These are phyloP conservation scores for Saccharomycopsis oosterbeekiorum DNA, from an alignment of 805 yeast species.

Conservation along the genomic window DNA sequence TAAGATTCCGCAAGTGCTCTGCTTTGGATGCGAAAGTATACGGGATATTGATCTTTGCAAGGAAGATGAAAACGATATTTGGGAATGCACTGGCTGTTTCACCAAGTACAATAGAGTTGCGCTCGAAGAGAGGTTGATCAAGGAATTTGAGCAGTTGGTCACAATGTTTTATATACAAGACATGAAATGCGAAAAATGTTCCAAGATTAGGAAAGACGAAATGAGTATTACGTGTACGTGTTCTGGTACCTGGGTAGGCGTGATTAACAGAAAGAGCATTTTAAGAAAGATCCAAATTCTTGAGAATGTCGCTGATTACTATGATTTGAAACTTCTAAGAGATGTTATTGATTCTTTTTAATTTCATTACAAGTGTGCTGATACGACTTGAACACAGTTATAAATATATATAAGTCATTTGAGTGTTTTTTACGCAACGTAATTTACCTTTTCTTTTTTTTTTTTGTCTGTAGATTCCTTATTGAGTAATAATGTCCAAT, in stretches of 20 bases:
- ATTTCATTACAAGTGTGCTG: not conserved
- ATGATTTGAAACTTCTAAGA: conserved; percentile 48
- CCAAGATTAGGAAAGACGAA: conserved; percentile 52
- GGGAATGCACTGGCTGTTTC: conserved; percentile 62
- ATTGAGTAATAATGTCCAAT: too few relatives aligned
- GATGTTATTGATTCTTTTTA: conserved; percentile 18
- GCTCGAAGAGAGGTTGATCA: conserved; percentile 71
- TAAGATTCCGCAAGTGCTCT: conserved; percentile 55
- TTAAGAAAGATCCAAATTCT: conserved; percentile 38
- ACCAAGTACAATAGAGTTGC: conserved; percentile 53
- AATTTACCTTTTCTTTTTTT: too few relatives aligned
- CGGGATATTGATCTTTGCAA: conserved; percentile 78
- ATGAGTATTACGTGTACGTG: conserved; percentile 73
- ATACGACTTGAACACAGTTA: too few relatives aligned
- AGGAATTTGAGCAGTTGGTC: conserved; percentile 45
- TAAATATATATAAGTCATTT: too few relatives aligned
- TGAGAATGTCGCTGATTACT: conserved; percentile 48
- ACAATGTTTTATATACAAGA: conserved; percentile 72
- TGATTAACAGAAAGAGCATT: conserved; percentile 37
- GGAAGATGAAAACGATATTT: conserved; percentile 38
- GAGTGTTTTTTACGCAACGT: too few relatives aligned
- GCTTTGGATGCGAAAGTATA: conserved; percentile 68
- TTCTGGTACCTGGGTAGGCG: conserved; percentile 76
- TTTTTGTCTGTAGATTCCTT: too few relatives aligned
- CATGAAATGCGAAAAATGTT: conserved; percentile 69